These are phyloP conservation scores for Podaxis carcinomalis DNA, from an alignment of 768 basidiomycete genomes.

Conservation along the genomic window DNA sequence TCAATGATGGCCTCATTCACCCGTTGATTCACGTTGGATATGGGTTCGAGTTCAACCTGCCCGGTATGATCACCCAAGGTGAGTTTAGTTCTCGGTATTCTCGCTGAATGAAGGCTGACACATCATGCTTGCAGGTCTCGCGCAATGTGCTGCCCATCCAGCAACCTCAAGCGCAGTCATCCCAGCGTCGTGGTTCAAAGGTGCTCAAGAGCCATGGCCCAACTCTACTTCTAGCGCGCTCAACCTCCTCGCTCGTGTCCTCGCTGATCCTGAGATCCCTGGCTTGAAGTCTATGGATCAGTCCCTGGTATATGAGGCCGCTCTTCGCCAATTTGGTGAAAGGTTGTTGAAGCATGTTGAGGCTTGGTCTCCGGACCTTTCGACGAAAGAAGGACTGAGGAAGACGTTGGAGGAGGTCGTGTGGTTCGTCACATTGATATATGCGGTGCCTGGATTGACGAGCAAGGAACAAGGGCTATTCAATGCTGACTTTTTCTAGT, in stretches of 20 bases:
- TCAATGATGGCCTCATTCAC: slow-evolving; percentile 54
- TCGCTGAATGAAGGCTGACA: neutral
- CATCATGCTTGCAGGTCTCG: slow-evolving; percentile 38
- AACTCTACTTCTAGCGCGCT: slow-evolving; percentile 5
- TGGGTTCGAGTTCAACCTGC: slow-evolving; percentile 56
- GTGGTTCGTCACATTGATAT: slow-evolving; percentile 51
- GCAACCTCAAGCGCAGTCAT: slow-evolving; percentile 21
- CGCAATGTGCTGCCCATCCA: slow-evolving; percentile 47
- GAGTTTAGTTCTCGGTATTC: neutral
- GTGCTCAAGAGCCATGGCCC: neutral
- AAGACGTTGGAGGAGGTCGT: slow-evolving; percentile 59
- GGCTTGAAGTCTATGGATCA: neutral
- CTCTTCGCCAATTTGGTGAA: slow-evolving; percentile 31
- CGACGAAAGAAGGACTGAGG: slow-evolving; percentile 25
- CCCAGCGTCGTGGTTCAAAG: slow-evolving; percentile 20
- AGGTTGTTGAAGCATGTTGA: slow-evolving; percentile 40
- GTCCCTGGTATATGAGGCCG: slow-evolving; percentile 20
- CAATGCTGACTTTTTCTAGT: slow-evolving; percentile 60
- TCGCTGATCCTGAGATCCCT: slow-evolving; percentile 8
- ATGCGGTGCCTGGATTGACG: slow-evolving; percentile 51
- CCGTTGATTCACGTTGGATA: slow-evolving; percentile 64
- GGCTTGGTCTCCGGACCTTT: slow-evolving; percentile 27
- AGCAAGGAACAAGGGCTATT: slow-evolving; percentile 30
- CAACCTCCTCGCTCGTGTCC: slow-evolving; percentile 6
- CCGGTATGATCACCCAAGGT: slow-evolving; percentile 65